phyloP scores from a whole-genome alignment of 23 red algal species.

The Gracilaria caudata region DNA sequence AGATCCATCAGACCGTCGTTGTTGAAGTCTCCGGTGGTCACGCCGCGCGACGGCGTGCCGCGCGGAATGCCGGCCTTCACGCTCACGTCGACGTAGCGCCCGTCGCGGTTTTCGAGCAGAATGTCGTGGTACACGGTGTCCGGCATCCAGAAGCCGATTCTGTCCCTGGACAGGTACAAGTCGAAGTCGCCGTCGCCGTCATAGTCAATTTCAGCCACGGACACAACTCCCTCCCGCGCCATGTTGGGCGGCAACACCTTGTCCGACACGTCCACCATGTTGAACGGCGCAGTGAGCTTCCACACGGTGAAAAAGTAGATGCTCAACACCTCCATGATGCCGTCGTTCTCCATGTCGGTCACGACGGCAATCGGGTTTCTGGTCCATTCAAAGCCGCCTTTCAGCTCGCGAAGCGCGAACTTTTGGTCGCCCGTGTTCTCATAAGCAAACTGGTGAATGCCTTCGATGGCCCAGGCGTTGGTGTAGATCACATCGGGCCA shows the following conservation, averaged over 20 bases:
- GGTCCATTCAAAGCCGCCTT: slow-evolving; percentile 7
- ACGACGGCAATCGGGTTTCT: slow-evolving; percentile 2
- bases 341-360: slow-evolving; percentile 34
- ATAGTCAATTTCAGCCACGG: slow-evolving; percentile 55
- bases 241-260: not conserved
- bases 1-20: no score
- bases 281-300: slow-evolving; percentile 9
- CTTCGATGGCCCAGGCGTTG: not conserved
- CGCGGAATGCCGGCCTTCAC: slow-evolving; percentile 7
- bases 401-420: not conserved
- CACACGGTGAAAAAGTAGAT: slow-evolving; percentile 1
- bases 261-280: slow-evolving; percentile 21
- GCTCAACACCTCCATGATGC: slow-evolving; percentile 33
- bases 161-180: slow-evolving; percentile 21
- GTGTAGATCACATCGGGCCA: slow-evolving; percentile 39
- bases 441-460: slow-evolving; percentile 40
- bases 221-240: not conserved
- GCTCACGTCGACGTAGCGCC: slow-evolving; percentile 41
- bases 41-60: slow-evolving; percentile 24
- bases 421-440: slow-evolving; percentile 14
- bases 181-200: slow-evolving; percentile 64
- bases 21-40: slow-evolving; percentile 70
- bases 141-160: not conserved
- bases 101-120: slow-evolving; percentile 44
- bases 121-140: not conserved